phyloP scores from a whole-genome alignment of 2,329 filamentous ascomycete genomes.

The Hymenoscyphus repandus region DNA sequence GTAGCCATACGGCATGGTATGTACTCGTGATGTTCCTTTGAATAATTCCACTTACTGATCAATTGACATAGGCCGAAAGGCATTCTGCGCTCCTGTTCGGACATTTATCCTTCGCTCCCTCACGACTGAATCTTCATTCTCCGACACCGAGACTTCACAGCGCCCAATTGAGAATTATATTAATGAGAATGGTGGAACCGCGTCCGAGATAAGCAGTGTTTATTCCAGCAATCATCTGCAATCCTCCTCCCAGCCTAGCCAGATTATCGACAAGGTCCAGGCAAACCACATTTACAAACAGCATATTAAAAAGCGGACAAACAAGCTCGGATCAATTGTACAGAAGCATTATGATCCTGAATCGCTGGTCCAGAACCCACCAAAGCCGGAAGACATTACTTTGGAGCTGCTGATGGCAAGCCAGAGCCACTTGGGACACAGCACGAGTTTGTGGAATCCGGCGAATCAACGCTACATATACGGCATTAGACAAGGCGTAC shows the following conservation, averaged over 20 bases:
- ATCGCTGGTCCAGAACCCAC: slow-evolving; percentile 65
- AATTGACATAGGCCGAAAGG: slow-evolving; percentile 44
- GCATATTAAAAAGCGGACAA: slow-evolving; percentile 40
- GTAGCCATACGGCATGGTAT: slow-evolving; percentile 49
- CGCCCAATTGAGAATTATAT: slow-evolving; percentile 15
- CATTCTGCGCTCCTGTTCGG: slow-evolving; percentile 41
- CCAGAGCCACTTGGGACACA: slow-evolving; percentile 85
- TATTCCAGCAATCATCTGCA: slow-evolving; percentile 20
- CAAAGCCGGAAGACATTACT: slow-evolving; percentile 72
- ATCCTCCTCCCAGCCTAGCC: slow-evolving; percentile 15
- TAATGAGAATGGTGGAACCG: no score
- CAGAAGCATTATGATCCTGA: slow-evolving; percentile 58
- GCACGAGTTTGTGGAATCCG: slow-evolving; percentile 89
- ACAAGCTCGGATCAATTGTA: slow-evolving; percentile 44
- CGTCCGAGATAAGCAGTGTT: slow-evolving; percentile 16
- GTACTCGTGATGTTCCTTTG: slow-evolving; percentile 13
- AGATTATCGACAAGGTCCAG: slow-evolving; percentile 8
- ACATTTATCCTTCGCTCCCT: slow-evolving; percentile 37
- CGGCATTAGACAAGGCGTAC: slow-evolving; percentile 79
- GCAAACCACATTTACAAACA: slow-evolving; percentile 20
- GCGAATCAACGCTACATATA: slow-evolving; percentile 92
- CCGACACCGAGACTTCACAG: slow-evolving; percentile 14
- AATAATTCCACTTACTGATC: slow-evolving; percentile 14
- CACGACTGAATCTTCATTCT: slow-evolving; percentile 22
- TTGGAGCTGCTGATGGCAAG: slow-evolving; percentile 86